Percentiles rank a stretch among this genome's conserved stretches.
Evolutionary conservation across 768 basidiomycete species (phyloP).

Genomic region (Daedaleopsis sinensis): DNA sequence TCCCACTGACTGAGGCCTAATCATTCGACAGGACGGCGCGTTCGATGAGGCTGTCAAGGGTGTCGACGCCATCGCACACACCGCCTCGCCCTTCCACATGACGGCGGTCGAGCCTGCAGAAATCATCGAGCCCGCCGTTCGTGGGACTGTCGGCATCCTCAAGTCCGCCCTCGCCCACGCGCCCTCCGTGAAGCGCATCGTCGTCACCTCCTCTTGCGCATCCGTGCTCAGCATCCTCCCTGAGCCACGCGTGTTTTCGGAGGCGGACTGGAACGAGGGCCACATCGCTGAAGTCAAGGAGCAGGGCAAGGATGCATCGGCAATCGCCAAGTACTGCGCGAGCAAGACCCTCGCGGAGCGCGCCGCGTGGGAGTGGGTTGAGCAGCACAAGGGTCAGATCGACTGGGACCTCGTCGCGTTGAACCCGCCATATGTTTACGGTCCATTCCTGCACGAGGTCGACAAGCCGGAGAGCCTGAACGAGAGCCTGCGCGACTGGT

Average conservation of each 20-base stretch:
- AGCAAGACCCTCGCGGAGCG: constrained; percentile 61
- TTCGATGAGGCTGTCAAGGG: constrained; percentile 81
- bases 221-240: constrained; percentile 39
- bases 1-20: constrained; percentile 38
- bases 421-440: constrained; percentile 48
- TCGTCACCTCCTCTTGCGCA: constrained; percentile 62
- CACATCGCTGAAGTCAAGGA: constrained; percentile 43
- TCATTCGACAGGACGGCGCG: constrained; percentile 57
- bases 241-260: constrained; percentile 37
- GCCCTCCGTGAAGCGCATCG: constrained; percentile 33
- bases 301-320: constrained; percentile 32
- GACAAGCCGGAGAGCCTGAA: constrained; percentile 38
- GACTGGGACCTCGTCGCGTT: constrained; percentile 40
- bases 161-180: constrained; percentile 63
- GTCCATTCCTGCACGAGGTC: constrained; percentile 36
- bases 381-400: neutral
- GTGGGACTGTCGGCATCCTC: constrained; percentile 67
- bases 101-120: constrained; percentile 49
- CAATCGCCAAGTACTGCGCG: constrained; percentile 49
- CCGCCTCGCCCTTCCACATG: constrained; percentile 60
- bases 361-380: constrained; percentile 1
- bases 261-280: constrained; percentile 63
- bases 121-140: constrained; percentile 68
- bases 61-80: constrained; percentile 70
- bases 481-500: constrained; percentile 30